A percentile compares a stretch with the other conserved stretches of the same genome.
phyloP scores from a whole-genome alignment of 345 rosid species.

The Kernera saxatilis region DNA sequence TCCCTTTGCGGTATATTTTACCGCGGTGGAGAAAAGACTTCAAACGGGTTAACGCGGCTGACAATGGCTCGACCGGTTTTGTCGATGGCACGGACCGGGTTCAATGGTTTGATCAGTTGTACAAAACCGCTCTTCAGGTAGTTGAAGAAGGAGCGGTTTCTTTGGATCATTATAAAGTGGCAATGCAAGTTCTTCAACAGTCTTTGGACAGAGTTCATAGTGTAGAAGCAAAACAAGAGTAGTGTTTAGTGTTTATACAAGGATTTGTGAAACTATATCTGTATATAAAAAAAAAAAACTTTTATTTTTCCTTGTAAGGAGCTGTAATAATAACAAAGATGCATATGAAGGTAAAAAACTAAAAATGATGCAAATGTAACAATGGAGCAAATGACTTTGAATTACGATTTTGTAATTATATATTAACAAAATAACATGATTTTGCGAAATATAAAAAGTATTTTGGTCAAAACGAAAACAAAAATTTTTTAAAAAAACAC shows the following conservation, averaged over 20 bases:
- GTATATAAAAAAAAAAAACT: neutral
- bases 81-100: constrained; percentile 24
- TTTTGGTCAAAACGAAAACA: no score
- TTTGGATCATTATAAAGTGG: constrained; percentile 53
- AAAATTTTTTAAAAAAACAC: no score
- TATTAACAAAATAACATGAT: no score
- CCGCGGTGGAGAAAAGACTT: constrained; percentile 67
- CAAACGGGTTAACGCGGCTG: constrained; percentile 42
- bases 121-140: constrained; percentile 48
- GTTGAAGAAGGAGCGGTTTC: constrained; percentile 69
- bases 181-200: constrained; percentile 48
- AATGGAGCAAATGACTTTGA: neutral
- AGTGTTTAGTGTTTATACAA: constrained; percentile 7
- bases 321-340: neutral
- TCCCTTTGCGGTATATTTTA: constrained; percentile 54
- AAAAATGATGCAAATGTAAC: neutral
- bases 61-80: constrained; percentile 14
- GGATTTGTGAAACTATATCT: neutral
- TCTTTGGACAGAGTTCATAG: constrained; percentile 48
- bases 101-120: constrained; percentile 57
- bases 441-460: no score
- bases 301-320: neutral
- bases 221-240: constrained; percentile 36
- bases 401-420: no score
- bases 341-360: neutral